Conservation (phyloP, 2,329 filamentous ascomycete genomes). For the Xylaria sp. region DNA sequence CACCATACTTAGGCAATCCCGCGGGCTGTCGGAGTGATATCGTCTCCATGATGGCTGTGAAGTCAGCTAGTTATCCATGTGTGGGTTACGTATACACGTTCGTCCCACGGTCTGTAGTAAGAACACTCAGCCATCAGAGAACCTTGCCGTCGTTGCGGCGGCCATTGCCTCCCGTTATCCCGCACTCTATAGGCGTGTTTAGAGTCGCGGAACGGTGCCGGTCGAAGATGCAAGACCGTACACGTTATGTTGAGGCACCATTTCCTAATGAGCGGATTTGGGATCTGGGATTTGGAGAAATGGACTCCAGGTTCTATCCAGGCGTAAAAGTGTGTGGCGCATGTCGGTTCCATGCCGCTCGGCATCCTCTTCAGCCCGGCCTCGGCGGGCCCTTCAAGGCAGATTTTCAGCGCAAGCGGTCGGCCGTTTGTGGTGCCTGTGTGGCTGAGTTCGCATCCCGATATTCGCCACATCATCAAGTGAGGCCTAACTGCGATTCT, state of each 20-base stretch:
- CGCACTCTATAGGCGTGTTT: too few species aligned
- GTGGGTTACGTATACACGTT: neutral
- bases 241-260: neutral
- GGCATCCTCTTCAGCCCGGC: neutral
- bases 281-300: too few species aligned
- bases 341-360: neutral
- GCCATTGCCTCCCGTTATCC: too few species aligned
- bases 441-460: constrained; percentile 24
- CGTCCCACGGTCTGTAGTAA: neutral
- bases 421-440: neutral
- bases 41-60: constrained; percentile 21
- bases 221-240: neutral
- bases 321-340: neutral
- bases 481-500: constrained; percentile 17
- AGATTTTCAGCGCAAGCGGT: too few species aligned
- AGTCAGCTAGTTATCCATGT: constrained; percentile 6
- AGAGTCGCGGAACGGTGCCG: neutral
- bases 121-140: too few species aligned
- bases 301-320: too few species aligned
- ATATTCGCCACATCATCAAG: constrained; percentile 18
- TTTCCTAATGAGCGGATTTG: too few species aligned
- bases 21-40: neutral
- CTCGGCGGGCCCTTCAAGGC: constrained; percentile 10
- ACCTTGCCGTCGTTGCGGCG: too few species aligned
- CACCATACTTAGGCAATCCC: too few species aligned